These are phyloP conservation scores for Nepenthes alata DNA, from an alignment of 179 eudicot species.

Conservation along the genomic window DNA sequence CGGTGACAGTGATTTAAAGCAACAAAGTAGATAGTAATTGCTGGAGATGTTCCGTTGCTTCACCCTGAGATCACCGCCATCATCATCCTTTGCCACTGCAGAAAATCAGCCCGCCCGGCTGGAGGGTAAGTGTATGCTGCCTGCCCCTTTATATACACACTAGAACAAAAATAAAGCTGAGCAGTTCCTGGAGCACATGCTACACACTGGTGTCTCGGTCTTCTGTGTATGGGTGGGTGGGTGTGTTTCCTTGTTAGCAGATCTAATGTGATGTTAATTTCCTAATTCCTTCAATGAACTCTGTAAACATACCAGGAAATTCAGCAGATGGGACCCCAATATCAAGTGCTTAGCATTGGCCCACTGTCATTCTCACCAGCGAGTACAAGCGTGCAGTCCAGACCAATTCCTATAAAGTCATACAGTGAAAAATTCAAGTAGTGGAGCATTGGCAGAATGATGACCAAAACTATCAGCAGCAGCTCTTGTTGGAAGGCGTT, in stretches of 20 bases:
- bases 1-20: too few species aligned
- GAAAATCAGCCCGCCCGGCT: conserved; percentile 13
- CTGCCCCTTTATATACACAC: too few species aligned
- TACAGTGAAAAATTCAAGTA: conserved; percentile 42
- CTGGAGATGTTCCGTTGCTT: conserved; percentile 21
- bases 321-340: conserved; percentile 43
- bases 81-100: conserved; percentile 20
- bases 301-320: conserved; percentile 13
- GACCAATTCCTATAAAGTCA: conserved; percentile 52
- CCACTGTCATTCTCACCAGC: conserved; percentile 46
- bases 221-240: too few species aligned
- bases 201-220: too few species aligned
- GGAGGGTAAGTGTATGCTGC: too few species aligned
- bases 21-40: neutral
- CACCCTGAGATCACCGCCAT: conserved; percentile 17
- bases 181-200: too few species aligned
- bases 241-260: too few species aligned
- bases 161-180: too few species aligned
- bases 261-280: neutral
- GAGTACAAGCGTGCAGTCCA: conserved; percentile 53
- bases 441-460: conserved; percentile 25
- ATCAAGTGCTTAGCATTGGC: conserved; percentile 42
- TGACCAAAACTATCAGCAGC: conserved; percentile 25
- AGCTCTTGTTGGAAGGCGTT: conserved; percentile 25
- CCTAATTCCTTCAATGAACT: neutral